A percentile compares a stretch with the other conserved stretches of the same genome.
Evolutionary conservation across 257 asterid species (phyloP).

Genomic region (Lantana camara): DNA sequence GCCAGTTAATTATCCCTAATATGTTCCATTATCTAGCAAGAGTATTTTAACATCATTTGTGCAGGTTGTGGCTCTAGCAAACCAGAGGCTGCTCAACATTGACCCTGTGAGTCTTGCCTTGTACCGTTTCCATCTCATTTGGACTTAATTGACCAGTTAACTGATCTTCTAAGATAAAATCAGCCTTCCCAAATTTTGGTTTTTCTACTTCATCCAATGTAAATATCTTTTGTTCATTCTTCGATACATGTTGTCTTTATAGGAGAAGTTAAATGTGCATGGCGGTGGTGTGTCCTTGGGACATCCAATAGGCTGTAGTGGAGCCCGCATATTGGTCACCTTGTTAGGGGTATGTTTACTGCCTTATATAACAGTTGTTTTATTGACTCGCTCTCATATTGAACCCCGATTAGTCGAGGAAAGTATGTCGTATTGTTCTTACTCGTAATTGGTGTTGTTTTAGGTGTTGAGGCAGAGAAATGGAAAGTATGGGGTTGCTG

Average conservation of each 20-base stretch:
- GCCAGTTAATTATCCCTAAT: neutral
- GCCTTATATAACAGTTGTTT: constrained; percentile 1
- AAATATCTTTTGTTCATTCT: constrained; percentile 8
- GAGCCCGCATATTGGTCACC: constrained; percentile 92
- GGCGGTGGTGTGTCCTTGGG: constrained; percentile 97
- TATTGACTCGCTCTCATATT: too few species aligned
- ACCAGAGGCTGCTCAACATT: constrained; percentile 73
- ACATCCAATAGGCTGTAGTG: constrained; percentile 96
- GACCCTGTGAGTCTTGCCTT: constrained; percentile 54
- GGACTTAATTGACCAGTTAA: too few species aligned
- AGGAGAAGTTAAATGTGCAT: constrained; percentile 77
- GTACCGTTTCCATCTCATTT: neutral
- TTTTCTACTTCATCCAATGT: neutral
- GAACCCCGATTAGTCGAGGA: too few species aligned
- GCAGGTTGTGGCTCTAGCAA: constrained; percentile 94
- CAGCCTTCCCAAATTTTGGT: neutral
- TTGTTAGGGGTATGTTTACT: constrained; percentile 70
- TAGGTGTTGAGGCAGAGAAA: constrained; percentile 78
- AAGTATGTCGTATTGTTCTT: neutral
- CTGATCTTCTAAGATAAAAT: too few species aligned
- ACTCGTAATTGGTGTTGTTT: constrained; percentile 22
- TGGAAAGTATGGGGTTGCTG: constrained; percentile 86
- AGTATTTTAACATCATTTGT: constrained; percentile 18
- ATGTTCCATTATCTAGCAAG: neutral
- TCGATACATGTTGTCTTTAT: constrained; percentile 19